Base-by-base conservation (phyloP, 2,329 filamentous ascomycete species). In the Penicillium sp. region DNA sequence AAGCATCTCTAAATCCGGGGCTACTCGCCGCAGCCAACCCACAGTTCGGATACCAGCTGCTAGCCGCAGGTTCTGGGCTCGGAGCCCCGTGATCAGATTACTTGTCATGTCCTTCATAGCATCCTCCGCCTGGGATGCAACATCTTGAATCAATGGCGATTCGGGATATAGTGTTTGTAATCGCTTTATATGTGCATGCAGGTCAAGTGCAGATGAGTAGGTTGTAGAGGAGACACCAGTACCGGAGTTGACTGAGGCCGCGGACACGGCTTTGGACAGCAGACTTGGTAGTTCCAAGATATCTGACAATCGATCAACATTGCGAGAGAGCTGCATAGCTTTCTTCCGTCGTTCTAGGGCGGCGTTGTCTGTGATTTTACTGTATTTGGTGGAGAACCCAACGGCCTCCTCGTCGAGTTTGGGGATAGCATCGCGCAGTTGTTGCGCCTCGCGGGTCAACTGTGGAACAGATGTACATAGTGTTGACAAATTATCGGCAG, bases 111-210 rank as follows among this genome's bases (percentile, higher is more conserved):
- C 86, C 66, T 89, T 89, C 82, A 97, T 96, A 36, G 91, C 90
- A 50, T 86, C 85, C 65, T 96, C 91, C 10, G 93, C 90, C 70
- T 97, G 90, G 2, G 76, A 70, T 10, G 86, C 81, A 19, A 97
- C 87, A 25, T 88, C 87, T 17, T 80, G 80, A 26, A 97, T 83
- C 41, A 97, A 78, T 0, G 83, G 78, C 0, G 91, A 96, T 50
- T 87, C 80, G 0, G 92, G 89, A 70, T 97, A 96, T 28, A 97
- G 79, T 0, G 86, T 85, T 58, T 91, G 86, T 6, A 99, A 80
- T 8, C 94, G 85, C 64, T 90, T 90, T 69, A 97, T 94, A 71
- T 97, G 94, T n/a, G 90, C 88, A 69, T 96, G 89, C 2, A 99
- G 81, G 72, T 99, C 94, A 33, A 99, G 80, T 0, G 92, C 92